phyloP scores from a whole-genome alignment of 225 moss, liverwort and hornwort species.

The Physcomitrium patens region DNA sequence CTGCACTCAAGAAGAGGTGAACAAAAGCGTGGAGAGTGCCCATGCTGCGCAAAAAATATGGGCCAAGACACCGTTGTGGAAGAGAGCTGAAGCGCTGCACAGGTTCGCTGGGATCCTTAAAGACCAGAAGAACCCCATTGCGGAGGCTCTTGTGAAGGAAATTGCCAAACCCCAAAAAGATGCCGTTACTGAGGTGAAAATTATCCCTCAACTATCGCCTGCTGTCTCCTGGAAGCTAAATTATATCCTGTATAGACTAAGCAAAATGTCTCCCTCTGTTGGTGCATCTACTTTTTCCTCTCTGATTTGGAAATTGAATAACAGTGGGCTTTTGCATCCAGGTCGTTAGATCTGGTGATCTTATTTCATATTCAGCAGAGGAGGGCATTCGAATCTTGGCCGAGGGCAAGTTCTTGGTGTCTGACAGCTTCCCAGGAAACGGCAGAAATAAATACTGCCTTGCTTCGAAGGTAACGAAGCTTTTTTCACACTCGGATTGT shows the following conservation, averaged over 20 bases:
- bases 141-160: constrained; percentile 86
- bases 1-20: constrained; percentile 98
- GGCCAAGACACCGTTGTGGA: constrained; percentile 96
- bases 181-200: constrained; percentile 78
- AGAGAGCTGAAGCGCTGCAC: constrained; percentile 87
- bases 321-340: constrained; percentile 16
- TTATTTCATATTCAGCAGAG: constrained; percentile 79
- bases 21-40: constrained; percentile 76
- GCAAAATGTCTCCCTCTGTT: too few species aligned
- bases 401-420: constrained; percentile 75
- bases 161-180: constrained; percentile 84
- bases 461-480: constrained; percentile 62
- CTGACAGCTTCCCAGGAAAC: constrained; percentile 90
- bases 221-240: background rate
- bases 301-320: background rate
- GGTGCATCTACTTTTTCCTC: too few species aligned
- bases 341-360: constrained; percentile 87
- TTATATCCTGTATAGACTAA: too few species aligned
- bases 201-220: background rate
- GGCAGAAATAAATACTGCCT: constrained; percentile 87
- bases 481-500: background rate
- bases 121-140: constrained; percentile 80
- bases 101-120: constrained; percentile 87
- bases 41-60: constrained; percentile 88
- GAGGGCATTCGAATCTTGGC: constrained; percentile 77